Conservation (phyloP, 2,329 filamentous ascomycete genomes). For the Fusarium sp. region DNA sequence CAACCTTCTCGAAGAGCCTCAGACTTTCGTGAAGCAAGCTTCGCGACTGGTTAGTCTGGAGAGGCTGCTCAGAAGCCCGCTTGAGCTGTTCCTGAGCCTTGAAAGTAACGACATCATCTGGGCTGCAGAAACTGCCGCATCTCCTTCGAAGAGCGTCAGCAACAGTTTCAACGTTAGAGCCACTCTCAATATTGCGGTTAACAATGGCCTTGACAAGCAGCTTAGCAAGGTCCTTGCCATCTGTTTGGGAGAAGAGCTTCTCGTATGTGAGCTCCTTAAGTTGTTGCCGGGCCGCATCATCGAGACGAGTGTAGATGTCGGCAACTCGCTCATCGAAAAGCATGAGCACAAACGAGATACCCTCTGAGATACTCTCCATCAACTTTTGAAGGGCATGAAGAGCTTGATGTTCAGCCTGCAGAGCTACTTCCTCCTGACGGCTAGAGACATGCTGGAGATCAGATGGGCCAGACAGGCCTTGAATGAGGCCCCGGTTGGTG, state of each 20-base stretch:
- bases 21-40: constrained; percentile 89
- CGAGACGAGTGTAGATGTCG: constrained; percentile 84
- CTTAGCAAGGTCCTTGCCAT: constrained; percentile 91
- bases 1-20: constrained; percentile 88
- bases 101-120: constrained; percentile 97
- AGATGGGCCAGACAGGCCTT: constrained; percentile 91
- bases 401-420: constrained; percentile 94
- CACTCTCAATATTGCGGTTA: constrained; percentile 96
- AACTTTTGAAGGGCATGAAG: constrained; percentile 87
- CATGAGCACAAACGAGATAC: constrained; percentile 95
- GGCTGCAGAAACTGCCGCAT: constrained; percentile 97
- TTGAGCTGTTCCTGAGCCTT: constrained; percentile 97
- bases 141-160: constrained; percentile 92
- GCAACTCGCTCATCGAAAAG: constrained; percentile 93
- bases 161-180: constrained; percentile 96
- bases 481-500: constrained; percentile 90
- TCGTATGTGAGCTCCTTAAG: constrained; percentile 88
- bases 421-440: constrained; percentile 89
- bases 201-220: constrained; percentile 97
- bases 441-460: constrained; percentile 82
- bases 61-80: constrained; percentile 82
- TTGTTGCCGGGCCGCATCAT: constrained; percentile 75
- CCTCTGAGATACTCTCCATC: constrained; percentile 92
- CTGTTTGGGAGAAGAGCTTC: constrained; percentile 81
- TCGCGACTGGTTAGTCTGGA: constrained; percentile 81